Base-by-base conservation (phyloP, 139 green algal species). In the Chara braunii region DNA sequence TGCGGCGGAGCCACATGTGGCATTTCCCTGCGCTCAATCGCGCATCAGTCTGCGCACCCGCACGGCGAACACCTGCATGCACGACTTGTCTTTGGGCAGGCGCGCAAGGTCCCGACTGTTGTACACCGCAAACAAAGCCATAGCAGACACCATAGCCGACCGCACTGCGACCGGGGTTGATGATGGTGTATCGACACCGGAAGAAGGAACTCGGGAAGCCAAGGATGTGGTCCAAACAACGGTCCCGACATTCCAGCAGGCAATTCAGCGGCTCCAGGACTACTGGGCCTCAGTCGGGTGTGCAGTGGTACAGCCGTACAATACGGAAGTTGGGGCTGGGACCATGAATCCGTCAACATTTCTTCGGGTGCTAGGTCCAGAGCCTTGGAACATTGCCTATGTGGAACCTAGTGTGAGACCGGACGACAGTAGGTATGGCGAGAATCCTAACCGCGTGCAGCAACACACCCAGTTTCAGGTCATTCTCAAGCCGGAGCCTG, bases 341-440 rank as follows among this genome's bases (percentile, higher is more conserved):
- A 99, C 94, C 24, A 99, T 99, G 94, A 99, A 99, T 78, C 94
- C 94, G 1, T 88, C 90, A 48, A 99, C 94, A 8, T 99, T 97
- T 69, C 78, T 99, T 42, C 78, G 93, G 12, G 67, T 77, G 32
- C 59, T 78, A 31, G 69, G 69, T 1, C 69, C 69, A 6, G 69
- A 78, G 50, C 60, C 69, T 4, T 78, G 69, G 69, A 12, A 36
- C 1, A 62, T 78, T 3, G 69, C 69, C 26, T 99, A 99, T 65
- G 65, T 85, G 1, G 94, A 99, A 81, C 94, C 94, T 1, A 92
- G 80, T 48, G 84, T 98, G 32, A 85, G 94, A 2, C 93, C 94
- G 2, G 94, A 99, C 67, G 94, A 99, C 82, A 90, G 80, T 45
- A 81, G 93, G 11, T 99, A 97, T 67, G 94, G 94, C 0, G 83